Evolutionary conservation across 352 stramenopile genomes (phyloP).

Genomic region (Phytophthora pini): DNA sequence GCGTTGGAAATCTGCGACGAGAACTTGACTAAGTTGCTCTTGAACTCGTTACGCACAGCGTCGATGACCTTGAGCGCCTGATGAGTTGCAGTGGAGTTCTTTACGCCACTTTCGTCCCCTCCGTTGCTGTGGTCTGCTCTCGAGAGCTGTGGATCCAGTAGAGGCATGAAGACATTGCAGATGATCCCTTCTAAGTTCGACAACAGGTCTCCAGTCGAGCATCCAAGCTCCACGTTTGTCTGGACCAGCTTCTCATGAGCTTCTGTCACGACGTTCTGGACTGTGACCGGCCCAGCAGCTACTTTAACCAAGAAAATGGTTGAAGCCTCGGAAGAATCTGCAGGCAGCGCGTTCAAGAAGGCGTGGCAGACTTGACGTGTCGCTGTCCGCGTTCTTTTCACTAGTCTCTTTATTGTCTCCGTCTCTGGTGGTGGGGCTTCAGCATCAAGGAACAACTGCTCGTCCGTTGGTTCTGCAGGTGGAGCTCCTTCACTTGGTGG

Average conservation of each 20-base stretch:
- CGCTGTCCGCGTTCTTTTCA: conserved; percentile 58
- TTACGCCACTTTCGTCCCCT: conserved; percentile 14
- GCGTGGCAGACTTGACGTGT: conserved; percentile 67
- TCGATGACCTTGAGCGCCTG: conserved; percentile 86
- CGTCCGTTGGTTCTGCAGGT: conserved; percentile 56
- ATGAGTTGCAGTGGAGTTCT: conserved; percentile 21
- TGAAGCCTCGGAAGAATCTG: conserved; percentile 61
- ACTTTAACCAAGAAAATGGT: conserved; percentile 88
- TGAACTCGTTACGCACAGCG: conserved; percentile 88
- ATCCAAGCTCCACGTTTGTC: conserved; percentile 85
- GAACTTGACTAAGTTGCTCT: conserved; percentile 93
- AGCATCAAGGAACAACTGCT: conserved; percentile 74
- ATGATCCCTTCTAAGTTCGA: conserved; percentile 88
- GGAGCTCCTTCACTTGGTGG: conserved; percentile 12
- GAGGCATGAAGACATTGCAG: conserved; percentile 89
- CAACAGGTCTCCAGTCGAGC: conserved; percentile 86
- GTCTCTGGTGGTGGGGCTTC: conserved; percentile 31
- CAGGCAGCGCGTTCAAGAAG: conserved; percentile 73
- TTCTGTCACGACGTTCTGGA: conserved; percentile 41
- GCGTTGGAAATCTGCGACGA: conserved; percentile 92
- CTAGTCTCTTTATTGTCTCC: conserved; percentile 51
- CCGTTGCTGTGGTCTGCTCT: conserved; percentile 24
- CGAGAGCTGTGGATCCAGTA: conserved; percentile 79
- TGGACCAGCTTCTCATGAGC: conserved; percentile 59
- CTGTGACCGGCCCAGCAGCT: conserved; percentile 48